These are phyloP conservation scores for Tulasnella sp. DNA, from an alignment of 768 basidiomycete genomes.

Conservation along the genomic window DNA sequence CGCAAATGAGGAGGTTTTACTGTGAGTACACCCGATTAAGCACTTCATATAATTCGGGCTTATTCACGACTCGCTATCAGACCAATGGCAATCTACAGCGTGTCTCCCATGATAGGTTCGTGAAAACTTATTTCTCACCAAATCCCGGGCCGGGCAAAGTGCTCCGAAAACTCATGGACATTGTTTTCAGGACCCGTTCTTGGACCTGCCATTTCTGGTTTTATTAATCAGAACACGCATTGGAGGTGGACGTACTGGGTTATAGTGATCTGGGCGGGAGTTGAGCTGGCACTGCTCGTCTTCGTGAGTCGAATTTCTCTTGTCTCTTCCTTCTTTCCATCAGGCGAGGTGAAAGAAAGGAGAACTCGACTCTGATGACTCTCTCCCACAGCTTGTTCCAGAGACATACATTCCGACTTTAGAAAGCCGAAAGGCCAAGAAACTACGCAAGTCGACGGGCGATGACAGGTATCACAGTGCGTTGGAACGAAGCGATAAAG, in stretches of 20 bases:
- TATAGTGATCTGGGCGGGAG: slow-evolving; percentile 68
- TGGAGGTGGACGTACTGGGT: slow-evolving; percentile 84
- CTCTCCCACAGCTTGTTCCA: slow-evolving; percentile 59
- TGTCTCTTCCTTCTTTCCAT: slow-evolving; percentile 14
- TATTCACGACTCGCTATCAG: slow-evolving; percentile 39
- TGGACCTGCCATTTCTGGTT: background rate
- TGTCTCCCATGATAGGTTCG: slow-evolving; percentile 61
- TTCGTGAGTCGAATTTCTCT: slow-evolving; percentile 47
- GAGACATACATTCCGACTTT: slow-evolving; percentile 73
- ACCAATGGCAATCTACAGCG: slow-evolving; percentile 61
- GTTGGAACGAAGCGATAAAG: slow-evolving; percentile 55
- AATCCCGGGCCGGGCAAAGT: background rate
- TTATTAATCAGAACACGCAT: slow-evolving; percentile 50
- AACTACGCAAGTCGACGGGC: slow-evolving; percentile 61
- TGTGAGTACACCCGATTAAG: slow-evolving; percentile 26
- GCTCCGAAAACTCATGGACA: background rate
- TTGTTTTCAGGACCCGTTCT: background rate
- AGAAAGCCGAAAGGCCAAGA: slow-evolving; percentile 60
- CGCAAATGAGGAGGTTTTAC: slow-evolving; percentile 56
- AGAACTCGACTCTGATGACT: background rate
- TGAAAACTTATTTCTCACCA: background rate
- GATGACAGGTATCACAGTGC: slow-evolving; percentile 61
- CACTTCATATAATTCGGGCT: background rate
- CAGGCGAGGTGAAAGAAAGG: too few relatives aligned
- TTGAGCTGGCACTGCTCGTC: slow-evolving; percentile 56